Evolutionary conservation across 768 basidiomycete species (phyloP), one percentile per base, ranked within the genome.

Genomic region (Lentinula guzmanii): DNA sequence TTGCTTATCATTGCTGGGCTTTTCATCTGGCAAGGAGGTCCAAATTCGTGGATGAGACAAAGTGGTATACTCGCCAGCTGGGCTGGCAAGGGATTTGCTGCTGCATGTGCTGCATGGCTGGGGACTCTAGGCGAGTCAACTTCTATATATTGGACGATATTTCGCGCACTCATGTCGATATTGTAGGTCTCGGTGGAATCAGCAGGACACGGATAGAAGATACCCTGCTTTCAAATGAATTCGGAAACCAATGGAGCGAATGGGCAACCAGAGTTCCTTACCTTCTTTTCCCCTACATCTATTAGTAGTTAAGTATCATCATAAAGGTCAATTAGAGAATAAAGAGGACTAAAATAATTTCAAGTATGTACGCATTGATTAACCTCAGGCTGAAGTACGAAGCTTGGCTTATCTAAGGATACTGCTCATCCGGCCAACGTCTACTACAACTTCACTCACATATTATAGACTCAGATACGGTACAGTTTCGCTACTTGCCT

Each of bases 241-340:
- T 75, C 53, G 73, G 74, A 31, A 58, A 65, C 52, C 67, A 70
- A 46, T 64, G 69, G 65, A 65, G 68, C 52, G 48, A 37, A 9
- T 78, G 73, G 73, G 68, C 71, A 0, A 18, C 41, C 42, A 63
- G 42, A 43, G 77, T 77, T 13, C 71, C 59, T 4, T 76, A 71
- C 52, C 68, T 41, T 24, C 64, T 78, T 8, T 52, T 77, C 61
- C 77, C 77, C 1, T 67, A 70, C 18, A 37, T 77, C 15, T 72
- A 71, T 63, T 76, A 58, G 56, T 24, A 24, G 24, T 24, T 24
- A 24, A 24, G 24, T 24, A 24, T 24, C 24, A 24, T 24, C 24
- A 24, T 24, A 24, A 24, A 24, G 24, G 24, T 24, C 24, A 24
- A 24, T 24, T 21, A 21, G 21, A 21, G 21, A 24, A 24, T 24